A percentile compares a stretch with the other conserved stretches of the same genome.
Conservation (phyloP, 164 flowering plant species). For the Houttuynia cordata region DNA sequence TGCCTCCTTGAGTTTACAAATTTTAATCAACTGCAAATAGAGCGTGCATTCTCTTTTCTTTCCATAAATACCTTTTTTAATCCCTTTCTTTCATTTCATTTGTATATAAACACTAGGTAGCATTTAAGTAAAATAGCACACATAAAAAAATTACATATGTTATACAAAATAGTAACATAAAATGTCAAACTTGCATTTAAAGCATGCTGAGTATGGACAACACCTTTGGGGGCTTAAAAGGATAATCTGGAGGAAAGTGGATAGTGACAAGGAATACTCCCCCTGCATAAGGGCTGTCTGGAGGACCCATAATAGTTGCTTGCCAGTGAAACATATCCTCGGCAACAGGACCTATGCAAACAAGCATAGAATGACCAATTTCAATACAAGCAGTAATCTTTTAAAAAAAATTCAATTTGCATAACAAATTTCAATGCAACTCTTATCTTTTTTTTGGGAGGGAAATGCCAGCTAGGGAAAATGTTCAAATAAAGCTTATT, state of each 20-base stretch:
- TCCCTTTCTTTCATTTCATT: too few species aligned
- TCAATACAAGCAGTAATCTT: neutral
- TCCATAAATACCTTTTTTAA: too few species aligned
- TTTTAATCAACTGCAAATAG: too few species aligned
- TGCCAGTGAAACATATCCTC: slow-evolving; percentile 49
- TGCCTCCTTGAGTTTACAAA: too few species aligned
- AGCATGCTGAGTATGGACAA: neutral
- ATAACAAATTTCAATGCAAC: neutral
- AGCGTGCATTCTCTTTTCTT: too few species aligned
- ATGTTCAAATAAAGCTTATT: neutral
- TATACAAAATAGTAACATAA: too few species aligned
- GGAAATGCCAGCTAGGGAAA: neutral
- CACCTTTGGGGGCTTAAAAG: slow-evolving; percentile 45
- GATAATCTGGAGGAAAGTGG: slow-evolving; percentile 41
- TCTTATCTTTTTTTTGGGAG: too few species aligned
- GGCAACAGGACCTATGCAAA: slow-evolving; percentile 19
- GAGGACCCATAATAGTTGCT: slow-evolving; percentile 45
- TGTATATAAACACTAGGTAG: too few species aligned
- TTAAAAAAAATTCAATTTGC: neutral
- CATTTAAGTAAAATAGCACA: too few species aligned
- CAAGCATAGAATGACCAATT: neutral
- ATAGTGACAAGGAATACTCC: slow-evolving; percentile 36
- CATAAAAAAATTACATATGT: too few species aligned
- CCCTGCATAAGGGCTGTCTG: slow-evolving; percentile 42
- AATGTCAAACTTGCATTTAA: neutral